Percentiles rank a stretch among this genome's conserved stretches.
Evolutionary conservation across 352 stramenopile species (phyloP).

Genomic region (Pythium angustatum): DNA sequence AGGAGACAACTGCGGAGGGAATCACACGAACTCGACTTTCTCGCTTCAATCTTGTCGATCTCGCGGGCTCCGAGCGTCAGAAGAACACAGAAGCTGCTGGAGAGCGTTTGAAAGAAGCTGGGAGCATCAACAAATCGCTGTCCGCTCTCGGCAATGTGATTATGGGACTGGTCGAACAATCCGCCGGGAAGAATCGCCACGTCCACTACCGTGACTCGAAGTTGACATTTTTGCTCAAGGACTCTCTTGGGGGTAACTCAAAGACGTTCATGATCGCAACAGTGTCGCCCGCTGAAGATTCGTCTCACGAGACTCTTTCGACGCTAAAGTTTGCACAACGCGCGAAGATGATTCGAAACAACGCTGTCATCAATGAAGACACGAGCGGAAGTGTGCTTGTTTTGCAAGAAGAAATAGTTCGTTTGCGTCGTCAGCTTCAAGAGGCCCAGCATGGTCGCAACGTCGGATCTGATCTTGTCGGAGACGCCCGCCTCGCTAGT

Average conservation of each 20-base stretch:
- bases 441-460: conserved; percentile 37
- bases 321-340: conserved; percentile 86
- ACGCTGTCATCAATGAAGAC: conserved; percentile 84
- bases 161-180: conserved; percentile 82
- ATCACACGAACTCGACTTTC: conserved; percentile 77
- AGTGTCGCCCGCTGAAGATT: conserved; percentile 82
- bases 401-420: conserved; percentile 75
- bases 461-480: neutral
- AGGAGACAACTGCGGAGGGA: conserved; percentile 53
- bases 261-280: conserved; percentile 89
- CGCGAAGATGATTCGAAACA: conserved; percentile 87
- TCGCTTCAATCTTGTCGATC: conserved; percentile 97
- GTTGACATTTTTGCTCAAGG: conserved; percentile 83
- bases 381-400: conserved; percentile 56
- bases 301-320: conserved; percentile 80
- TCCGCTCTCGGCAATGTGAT: conserved; percentile 96
- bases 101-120: conserved; percentile 95
- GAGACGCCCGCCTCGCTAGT: conserved; percentile 9
- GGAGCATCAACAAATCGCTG: conserved; percentile 97
- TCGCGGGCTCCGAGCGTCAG: conserved; percentile 97
- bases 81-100: conserved; percentile 94
- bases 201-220: conserved; percentile 88
- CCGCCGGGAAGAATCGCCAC: conserved; percentile 75
- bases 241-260: conserved; percentile 83
- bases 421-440: conserved; percentile 59